Evolutionary conservation across 768 basidiomycete genomes (phyloP), one percentile per base, ranked within the genome.

Genomic region (Auriscalpium orientale): DNA sequence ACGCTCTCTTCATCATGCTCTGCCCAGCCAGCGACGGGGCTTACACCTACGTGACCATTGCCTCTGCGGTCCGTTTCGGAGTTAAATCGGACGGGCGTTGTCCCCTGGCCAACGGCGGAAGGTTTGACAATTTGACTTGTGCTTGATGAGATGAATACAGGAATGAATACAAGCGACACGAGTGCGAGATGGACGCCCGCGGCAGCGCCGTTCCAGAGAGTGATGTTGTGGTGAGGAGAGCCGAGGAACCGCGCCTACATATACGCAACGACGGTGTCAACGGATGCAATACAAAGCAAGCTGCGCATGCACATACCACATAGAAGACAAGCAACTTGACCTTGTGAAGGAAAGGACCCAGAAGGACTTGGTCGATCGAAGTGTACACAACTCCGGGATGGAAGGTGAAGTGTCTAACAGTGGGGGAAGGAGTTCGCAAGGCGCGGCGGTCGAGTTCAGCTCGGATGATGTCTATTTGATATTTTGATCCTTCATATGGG

Each of bases 401-500:
- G 12, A 80, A 76, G 51, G 81, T 66, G 56, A 88, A 72, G 66
- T 92, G 88, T 46, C 83, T 76, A 18, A 79, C 67, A 12, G 56
- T 57, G 18, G 20, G 55, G 51, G 48, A 53, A 38, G 46, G 52
- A 12, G 66, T 61, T 50, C 66, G 65, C 8, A 70, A 59, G 18
- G 81, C 75, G 5, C 68, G 66, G 34, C 65, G 72, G 56, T 87
- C 82, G 48, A 93, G 74, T 46, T 74, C 69, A 1, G 79, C 70
- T 1, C 76, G 74, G 44, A 91, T 71, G 48, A 92, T 66, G 64
- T 91, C 88, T 22, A 84, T 83, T 70, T 91, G 85, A 64, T 87
- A 91, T 68, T 93, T 93, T 11, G 81, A 76, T 40, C 71, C 74
- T 62, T 88, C 79, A 64, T 92, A 94, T 1, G 88, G 81, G 56